Conservation (phyloP, 495 filamentous ascomycete species). For the Aspergillus bridgeri region DNA sequence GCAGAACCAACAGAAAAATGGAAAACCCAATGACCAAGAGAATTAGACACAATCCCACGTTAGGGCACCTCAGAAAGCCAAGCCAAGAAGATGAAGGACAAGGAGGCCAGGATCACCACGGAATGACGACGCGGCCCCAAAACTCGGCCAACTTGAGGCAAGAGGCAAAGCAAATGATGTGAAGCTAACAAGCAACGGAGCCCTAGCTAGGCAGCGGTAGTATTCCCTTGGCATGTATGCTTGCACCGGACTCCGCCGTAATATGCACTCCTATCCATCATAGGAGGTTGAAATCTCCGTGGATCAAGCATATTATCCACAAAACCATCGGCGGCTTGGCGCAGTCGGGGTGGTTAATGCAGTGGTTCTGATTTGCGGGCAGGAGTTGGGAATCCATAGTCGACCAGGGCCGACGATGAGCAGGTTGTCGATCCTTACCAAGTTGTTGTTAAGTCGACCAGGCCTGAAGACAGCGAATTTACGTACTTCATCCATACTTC, state of each 20-base stretch:
- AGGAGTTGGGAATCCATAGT: not conserved
- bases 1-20: not conserved
- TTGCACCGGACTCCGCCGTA: conserved; percentile 2
- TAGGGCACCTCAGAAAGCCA: not conserved
- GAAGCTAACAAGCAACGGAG: conserved; percentile 1
- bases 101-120: not conserved
- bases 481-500: not conserved
- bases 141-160: not conserved
- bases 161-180: not conserved
- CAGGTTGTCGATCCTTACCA: not conserved
- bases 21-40: not conserved
- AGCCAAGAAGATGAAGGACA: not conserved
- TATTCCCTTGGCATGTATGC: not conserved
- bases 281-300: not conserved
- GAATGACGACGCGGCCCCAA: conserved; percentile 5
- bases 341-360: not conserved
- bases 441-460: not conserved
- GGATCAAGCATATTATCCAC: conserved; percentile 7
- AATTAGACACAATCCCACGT: not conserved
- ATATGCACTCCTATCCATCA: conserved; percentile 2
- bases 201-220: not conserved
- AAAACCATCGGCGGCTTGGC: conserved; percentile 9
- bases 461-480: not conserved
- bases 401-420: not conserved
- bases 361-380: not conserved